Conservation (phyloP, 345 rosid genomes). For the Euphorbia lathyris region DNA sequence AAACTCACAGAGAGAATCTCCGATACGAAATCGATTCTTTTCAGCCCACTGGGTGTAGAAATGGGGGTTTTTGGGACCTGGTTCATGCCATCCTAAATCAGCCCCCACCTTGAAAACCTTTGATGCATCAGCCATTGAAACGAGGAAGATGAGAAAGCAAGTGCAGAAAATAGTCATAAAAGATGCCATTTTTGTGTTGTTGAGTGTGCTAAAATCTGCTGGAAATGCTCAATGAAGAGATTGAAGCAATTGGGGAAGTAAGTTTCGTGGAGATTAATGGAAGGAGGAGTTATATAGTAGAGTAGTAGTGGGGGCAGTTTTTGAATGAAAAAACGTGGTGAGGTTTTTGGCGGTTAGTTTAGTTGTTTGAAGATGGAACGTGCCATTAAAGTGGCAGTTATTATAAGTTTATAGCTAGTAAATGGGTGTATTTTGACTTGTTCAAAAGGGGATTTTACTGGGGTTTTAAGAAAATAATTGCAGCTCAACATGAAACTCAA, state of each 20-base stretch:
- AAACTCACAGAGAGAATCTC: constrained; percentile 63
- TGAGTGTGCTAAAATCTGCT: not conserved
- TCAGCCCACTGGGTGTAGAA: constrained; percentile 62
- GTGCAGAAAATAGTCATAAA: not conserved
- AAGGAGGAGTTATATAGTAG: constrained; percentile 6
- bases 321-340: constrained; percentile 6
- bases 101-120: constrained; percentile 61
- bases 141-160: constrained; percentile 9
- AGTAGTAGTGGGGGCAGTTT: constrained; percentile 21
- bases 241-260: not conserved
- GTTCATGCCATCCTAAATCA: constrained; percentile 60
- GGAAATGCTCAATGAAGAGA: not conserved
- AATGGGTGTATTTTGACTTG: not conserved
- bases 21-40: constrained; percentile 55
- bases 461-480: not conserved
- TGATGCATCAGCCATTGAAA: constrained; percentile 27
- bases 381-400: not conserved
- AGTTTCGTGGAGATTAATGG: not conserved
- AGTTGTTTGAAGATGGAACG: constrained; percentile 5
- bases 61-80: constrained; percentile 36
- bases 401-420: no score
- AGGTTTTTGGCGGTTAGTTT: not conserved
- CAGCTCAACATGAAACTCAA: not conserved
- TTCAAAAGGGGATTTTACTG: not conserved
- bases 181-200: constrained; percentile 7